Evolutionary conservation across 441 rosid species (phyloP), one percentile per base, ranked within the genome.

Genomic region (Jatropha podagrica): DNA sequence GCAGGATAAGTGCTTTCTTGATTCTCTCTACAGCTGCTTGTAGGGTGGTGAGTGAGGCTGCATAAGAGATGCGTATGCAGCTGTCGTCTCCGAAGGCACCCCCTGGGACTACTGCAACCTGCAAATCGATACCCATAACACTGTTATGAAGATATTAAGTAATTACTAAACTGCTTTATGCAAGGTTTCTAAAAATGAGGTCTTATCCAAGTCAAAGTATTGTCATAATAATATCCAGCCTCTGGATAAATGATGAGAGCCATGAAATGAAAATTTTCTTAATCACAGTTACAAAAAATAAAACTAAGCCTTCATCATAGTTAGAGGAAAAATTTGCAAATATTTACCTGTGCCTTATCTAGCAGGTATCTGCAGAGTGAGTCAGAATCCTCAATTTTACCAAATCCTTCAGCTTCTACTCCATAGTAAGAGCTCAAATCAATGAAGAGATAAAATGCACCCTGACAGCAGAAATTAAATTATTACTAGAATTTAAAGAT

Each of bases 101-200:
- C 55, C 99, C 98, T 1, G 99, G 99, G 71, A 96, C 98, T 77
- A 94, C 69, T 11, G 99, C 99, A 59, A 96, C 98, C 99, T 96
- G 83, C 55, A 72, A 69, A 79, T 59, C 51, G 46, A 65, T 38
- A 48, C 7, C 32, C 65, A 61, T 15, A 42, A 56, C 32, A 17
- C 20, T 26, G 20, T 72, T n/a, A 71, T n/a, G 37, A 46, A 38
- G 32, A 27, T n/a, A 40, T 38, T n/a, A 55, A 12, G 48, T 49
- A 72, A 9, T 4, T 44, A 23, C 15, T 11, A 41, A 65, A 42
- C 52, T 17, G 11, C 54, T 49, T 64, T 17, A 48, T 11, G n/a
- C 26, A 13, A 23, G 49, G 40, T 62, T 52, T 41, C 11, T 7
- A 4, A 12, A 59, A 17, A 48, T 44, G 51, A 26, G 37, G 32